Percentiles rank a stretch among this genome's conserved stretches.
phyloP scores from a whole-genome alignment of 345 rosid genomes.

The Passiflora organensis region DNA sequence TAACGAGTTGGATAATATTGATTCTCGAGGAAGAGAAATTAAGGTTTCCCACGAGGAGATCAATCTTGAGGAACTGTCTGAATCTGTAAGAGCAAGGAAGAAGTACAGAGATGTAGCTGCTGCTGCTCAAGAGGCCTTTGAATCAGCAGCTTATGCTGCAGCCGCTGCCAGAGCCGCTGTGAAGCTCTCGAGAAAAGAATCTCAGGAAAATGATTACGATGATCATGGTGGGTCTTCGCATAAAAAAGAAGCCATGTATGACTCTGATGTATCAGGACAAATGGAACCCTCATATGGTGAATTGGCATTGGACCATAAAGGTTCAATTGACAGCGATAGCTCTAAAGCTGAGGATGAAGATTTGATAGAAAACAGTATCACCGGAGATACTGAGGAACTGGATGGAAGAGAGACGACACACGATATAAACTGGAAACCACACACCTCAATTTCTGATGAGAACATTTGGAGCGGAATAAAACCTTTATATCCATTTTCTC shows the following conservation, averaged over 20 bases:
- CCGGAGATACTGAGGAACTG: too few relatives aligned
- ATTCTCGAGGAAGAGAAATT: too few relatives aligned
- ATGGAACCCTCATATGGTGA: conserved; percentile 12
- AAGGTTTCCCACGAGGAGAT: too few relatives aligned
- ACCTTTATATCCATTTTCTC: too few relatives aligned
- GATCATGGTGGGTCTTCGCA: conserved; percentile 18
- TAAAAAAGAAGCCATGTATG: conserved; percentile 9
- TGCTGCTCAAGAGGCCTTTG: conserved; percentile 93
- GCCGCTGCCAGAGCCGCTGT: conserved; percentile 91
- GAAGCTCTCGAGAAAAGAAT: conserved; percentile 67
- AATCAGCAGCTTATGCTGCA: conserved; percentile 83
- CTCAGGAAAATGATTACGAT: conserved; percentile 31
- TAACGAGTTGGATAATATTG: too few relatives aligned
- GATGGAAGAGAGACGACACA: too few relatives aligned
- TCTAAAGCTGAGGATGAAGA: conserved; percentile 13
- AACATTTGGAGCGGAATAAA: too few relatives aligned
- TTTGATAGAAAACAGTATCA: conserved; percentile 24
- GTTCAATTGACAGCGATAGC: conserved; percentile 4
- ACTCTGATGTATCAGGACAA: background rate
- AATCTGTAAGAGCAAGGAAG: conserved; percentile 27
- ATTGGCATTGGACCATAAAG: conserved; percentile 3
- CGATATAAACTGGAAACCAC: background rate
- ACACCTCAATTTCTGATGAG: conserved; percentile 37
- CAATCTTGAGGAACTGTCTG: conserved; percentile 16
- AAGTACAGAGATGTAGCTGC: conserved; percentile 79